phyloP scores from a whole-genome alignment of 768 basidiomycete species.

The Podaxis sp. region DNA sequence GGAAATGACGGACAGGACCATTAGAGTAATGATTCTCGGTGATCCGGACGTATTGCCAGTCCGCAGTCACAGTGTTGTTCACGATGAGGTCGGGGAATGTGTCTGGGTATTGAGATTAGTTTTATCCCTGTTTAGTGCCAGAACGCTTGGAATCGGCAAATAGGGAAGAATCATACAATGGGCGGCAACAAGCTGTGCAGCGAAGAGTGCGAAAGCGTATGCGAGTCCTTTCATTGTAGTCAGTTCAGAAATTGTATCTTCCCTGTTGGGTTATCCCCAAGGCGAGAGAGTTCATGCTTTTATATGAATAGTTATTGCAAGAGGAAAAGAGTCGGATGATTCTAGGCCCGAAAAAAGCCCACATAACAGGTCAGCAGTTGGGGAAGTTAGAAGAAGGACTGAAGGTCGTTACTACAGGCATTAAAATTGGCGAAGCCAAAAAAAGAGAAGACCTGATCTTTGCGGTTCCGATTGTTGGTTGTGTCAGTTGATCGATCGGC shows the following conservation, averaged over 20 bases:
- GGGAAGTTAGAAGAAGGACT: background rate
- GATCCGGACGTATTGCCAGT: constrained; percentile 35
- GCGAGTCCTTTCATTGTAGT: constrained; percentile 2
- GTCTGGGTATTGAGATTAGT: constrained; percentile 17
- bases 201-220: background rate
- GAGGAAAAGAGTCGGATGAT: constrained; percentile 10
- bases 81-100: constrained; percentile 30
- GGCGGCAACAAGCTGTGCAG: background rate
- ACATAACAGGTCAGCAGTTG: background rate
- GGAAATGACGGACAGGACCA: constrained; percentile 25
- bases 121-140: background rate
- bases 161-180: background rate
- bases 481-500: constrained; percentile 2
- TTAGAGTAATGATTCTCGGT: constrained; percentile 33
- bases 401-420: background rate
- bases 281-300: background rate
- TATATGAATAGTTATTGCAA: background rate
- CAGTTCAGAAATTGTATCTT: background rate
- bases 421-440: background rate
- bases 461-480: too few species aligned
- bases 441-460: background rate
- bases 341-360: constrained; percentile 11
- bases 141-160: background rate
- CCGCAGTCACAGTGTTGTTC: constrained; percentile 24
- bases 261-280: background rate